Conservation (phyloP, 345 rosid species). For the Eucalyptus pauciflora region DNA sequence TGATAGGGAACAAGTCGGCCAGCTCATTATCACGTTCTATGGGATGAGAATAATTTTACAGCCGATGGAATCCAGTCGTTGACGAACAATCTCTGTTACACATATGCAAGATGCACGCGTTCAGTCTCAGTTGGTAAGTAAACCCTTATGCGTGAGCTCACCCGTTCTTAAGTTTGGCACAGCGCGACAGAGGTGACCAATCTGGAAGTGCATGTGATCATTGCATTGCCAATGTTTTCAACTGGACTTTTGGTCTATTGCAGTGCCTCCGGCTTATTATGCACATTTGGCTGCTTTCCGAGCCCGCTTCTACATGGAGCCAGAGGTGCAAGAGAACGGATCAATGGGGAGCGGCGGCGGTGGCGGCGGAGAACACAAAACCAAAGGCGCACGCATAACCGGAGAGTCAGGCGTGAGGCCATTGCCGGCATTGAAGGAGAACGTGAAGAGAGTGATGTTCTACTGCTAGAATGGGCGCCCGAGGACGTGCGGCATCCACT, state of each 20-base stretch:
- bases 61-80: conserved; percentile 94
- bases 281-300: conserved; percentile 98
- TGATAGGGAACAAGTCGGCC: conserved; percentile 95
- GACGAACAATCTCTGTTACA: conserved; percentile 94
- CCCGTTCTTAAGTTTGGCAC: not conserved
- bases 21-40: conserved; percentile 96
- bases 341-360: conserved; percentile 20
- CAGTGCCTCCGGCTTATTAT: conserved; percentile 97
- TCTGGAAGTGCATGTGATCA: too few species aligned
- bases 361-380: conserved; percentile 9
- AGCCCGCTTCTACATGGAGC: conserved; percentile 95
- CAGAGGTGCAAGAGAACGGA: conserved; percentile 76
- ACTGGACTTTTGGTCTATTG: not conserved
- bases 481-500: not conserved
- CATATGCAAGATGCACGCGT: conserved; percentile 94
- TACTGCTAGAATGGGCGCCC: conserved; percentile 37
- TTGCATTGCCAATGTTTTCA: not conserved
- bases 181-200: too few species aligned
- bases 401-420: conserved; percentile 73
- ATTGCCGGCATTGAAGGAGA: conserved; percentile 92
- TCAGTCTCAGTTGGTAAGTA: conserved; percentile 83
- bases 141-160: not conserved
- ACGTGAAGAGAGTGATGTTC: conserved; percentile 96
- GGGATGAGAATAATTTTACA: conserved; percentile 99
- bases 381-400: conserved; percentile 12